Evolutionary conservation across 2,329 filamentous ascomycete genomes (phyloP).

Genomic region (Decorospora gaudefroyi): DNA sequence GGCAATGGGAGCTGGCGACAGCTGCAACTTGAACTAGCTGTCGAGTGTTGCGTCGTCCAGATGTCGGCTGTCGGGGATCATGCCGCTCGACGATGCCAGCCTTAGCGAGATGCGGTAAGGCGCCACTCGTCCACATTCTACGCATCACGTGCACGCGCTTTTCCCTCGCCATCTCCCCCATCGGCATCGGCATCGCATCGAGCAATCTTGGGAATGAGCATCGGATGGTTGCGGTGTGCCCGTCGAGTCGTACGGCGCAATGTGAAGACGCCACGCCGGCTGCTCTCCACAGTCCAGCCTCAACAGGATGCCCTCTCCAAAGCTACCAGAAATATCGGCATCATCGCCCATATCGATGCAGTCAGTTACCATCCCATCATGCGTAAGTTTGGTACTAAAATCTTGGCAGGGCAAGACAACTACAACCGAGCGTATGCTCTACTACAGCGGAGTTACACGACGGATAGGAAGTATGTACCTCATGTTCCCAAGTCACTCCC

Average conservation of each 20-base stretch:
- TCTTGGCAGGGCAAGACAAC: slow-evolving; percentile 80
- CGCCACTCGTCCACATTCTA: slow-evolving; percentile 26
- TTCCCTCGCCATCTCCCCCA: slow-evolving; percentile 9
- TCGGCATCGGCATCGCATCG: slow-evolving; percentile 12
- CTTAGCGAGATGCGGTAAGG: slow-evolving; percentile 37
- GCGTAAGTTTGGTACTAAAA: slow-evolving; percentile 7
- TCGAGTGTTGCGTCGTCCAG: slow-evolving; percentile 24
- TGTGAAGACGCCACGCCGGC: slow-evolving; percentile 37
- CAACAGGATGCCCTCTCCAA: slow-evolving; percentile 54
- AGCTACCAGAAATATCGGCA: slow-evolving; percentile 93
- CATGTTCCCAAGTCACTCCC: neutral
- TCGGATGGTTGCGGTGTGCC: slow-evolving; percentile 43
- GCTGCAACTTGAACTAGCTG: slow-evolving; percentile 25
- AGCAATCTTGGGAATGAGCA: slow-evolving; percentile 39
- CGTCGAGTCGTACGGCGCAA: slow-evolving; percentile 41
- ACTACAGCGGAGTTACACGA: slow-evolving; percentile 87
- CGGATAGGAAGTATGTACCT: slow-evolving; percentile 70
- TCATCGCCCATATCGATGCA: slow-evolving; percentile 98
- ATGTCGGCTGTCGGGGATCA: slow-evolving; percentile 28
- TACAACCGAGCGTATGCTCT: slow-evolving; percentile 98
- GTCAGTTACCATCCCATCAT: slow-evolving; percentile 49
- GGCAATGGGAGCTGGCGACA: slow-evolving; percentile 29
- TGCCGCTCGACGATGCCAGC: slow-evolving; percentile 19
- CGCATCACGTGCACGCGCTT: slow-evolving; percentile 37
- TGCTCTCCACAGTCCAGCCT: slow-evolving; percentile 35